A percentile compares a stretch with the other conserved stretches of the same genome.
Conservation (phyloP, 345 rosid species). For the Microthlaspi erraticum region DNA sequence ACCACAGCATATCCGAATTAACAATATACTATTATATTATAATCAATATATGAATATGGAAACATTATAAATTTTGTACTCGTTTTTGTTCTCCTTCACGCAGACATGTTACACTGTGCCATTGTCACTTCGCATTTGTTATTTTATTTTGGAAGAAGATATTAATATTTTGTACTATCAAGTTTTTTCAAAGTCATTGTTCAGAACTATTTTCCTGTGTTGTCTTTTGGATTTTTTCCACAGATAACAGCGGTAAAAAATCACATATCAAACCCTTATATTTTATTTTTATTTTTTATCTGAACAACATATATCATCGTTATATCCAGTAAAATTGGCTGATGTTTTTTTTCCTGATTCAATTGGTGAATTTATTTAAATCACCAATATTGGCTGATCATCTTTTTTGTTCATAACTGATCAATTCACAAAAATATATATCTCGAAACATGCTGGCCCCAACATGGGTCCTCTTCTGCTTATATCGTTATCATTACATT, state of each 20-base stretch:
- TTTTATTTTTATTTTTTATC: neutral
- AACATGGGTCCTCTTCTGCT: constrained; percentile 22
- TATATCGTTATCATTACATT: constrained; percentile 31
- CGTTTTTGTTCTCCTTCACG: constrained; percentile 31
- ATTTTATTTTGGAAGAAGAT: constrained; percentile 19
- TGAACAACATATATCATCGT: too few species aligned
- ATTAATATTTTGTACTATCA: neutral
- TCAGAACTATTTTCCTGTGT: constrained; percentile 12
- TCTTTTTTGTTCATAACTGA: neutral
- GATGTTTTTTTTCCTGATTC: too few species aligned
- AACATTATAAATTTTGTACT: constrained; percentile 37
- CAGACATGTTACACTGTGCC: constrained; percentile 38
- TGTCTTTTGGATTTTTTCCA: constrained; percentile 1
- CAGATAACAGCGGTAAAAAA: too few species aligned
- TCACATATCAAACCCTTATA: too few species aligned
- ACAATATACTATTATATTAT: constrained; percentile 3
- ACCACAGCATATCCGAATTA: constrained; percentile 19
- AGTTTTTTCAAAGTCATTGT: constrained; percentile 2
- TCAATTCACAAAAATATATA: constrained; percentile 8
- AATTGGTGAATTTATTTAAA: too few species aligned
- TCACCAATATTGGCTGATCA: neutral
- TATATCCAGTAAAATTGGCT: too few species aligned
- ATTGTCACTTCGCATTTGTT: constrained; percentile 18
- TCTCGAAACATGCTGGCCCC: constrained; percentile 38
- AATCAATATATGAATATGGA: constrained; percentile 1